phyloP scores from a whole-genome alignment of 169 alveolate species.

The Plasmodium chabaudi region DNA sequence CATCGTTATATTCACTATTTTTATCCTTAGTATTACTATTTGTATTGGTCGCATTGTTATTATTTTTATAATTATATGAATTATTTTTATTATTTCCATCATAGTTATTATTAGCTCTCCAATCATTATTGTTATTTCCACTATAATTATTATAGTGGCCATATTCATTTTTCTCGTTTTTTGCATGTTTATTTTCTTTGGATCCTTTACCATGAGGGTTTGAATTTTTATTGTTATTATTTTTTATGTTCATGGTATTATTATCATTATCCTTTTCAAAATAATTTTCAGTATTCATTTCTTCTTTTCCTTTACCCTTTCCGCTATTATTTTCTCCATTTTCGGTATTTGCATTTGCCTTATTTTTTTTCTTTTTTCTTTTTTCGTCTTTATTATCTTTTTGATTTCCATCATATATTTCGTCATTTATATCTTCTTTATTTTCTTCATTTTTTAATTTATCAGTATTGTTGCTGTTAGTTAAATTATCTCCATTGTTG shows the following conservation, averaged over 20 bases:
- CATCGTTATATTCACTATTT: not conserved
- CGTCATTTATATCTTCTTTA: not conserved
- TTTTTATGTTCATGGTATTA: not conserved
- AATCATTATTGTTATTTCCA: constrained; percentile 7
- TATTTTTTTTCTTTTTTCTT: not conserved
- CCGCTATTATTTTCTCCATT: not conserved
- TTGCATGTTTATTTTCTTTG: constrained; percentile 17
- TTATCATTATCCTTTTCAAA: constrained; percentile 17
- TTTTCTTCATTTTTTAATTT: not conserved
- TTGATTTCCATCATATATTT: not conserved
- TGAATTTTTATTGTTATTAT: not conserved
- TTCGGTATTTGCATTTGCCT: not conserved
- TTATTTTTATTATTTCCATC: not conserved
- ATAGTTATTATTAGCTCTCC: constrained; percentile 46
- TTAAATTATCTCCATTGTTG: not conserved
- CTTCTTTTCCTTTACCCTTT: constrained; percentile 6
- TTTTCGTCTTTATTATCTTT: not conserved
- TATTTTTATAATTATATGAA: not conserved
- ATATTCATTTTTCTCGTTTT: constrained; percentile 14
- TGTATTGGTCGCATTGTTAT: not conserved
- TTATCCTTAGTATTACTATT: constrained; percentile 14
- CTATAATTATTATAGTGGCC: not conserved
- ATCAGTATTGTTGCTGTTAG: not conserved
- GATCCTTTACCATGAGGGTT: constrained; percentile 16
- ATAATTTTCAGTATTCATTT: not conserved